phyloP scores from a whole-genome alignment of 768 basidiomycete genomes.

The Calocybe indica region DNA sequence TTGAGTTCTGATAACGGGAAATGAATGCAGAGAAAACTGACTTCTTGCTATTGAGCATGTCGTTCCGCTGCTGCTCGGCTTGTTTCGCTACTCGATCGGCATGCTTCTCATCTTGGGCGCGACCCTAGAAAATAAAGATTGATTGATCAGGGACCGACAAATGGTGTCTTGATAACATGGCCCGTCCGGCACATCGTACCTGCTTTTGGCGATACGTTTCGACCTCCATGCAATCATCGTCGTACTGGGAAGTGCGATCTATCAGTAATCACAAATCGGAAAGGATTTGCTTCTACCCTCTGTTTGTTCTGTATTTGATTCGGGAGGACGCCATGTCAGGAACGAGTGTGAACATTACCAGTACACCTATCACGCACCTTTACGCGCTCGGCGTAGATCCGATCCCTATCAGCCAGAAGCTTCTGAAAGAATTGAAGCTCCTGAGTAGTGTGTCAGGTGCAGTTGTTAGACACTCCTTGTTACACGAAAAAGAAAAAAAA shows the following conservation, averaged over 20 bases:
- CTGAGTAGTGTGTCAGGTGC: conserved; percentile 24
- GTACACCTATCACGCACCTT: conserved; percentile 43
- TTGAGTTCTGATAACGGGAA: conserved; percentile 1
- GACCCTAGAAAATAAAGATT: conserved; percentile 34
- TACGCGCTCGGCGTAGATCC: conserved; percentile 55
- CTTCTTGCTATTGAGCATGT: conserved; percentile 85
- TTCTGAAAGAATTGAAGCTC: conserved; percentile 70
- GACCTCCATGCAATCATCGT: conserved; percentile 71
- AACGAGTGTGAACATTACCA: background rate
- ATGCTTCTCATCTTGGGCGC: conserved; percentile 68
- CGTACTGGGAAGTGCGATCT: conserved; percentile 45
- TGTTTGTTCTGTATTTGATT: conserved; percentile 44
- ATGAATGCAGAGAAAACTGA: conserved; percentile 19
- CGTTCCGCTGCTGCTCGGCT: conserved; percentile 66
- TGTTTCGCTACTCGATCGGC: conserved; percentile 70
- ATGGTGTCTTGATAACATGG: conserved; percentile 2
- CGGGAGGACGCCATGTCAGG: background rate
- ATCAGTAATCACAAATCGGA: background rate
- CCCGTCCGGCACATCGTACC: conserved; percentile 29
- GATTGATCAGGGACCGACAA: conserved; percentile 1
- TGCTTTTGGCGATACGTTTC: conserved; percentile 77
- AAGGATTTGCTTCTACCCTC: conserved; percentile 34
- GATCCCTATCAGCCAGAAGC: conserved; percentile 65
- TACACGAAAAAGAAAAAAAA: too few species aligned
- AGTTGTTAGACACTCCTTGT: conserved; percentile 6